A percentile compares a stretch with the other conserved stretches of the same genome.
These are phyloP conservation scores for Platanthera guangdongensis DNA, from an alignment of 106 monocot species.

Conservation along the genomic window DNA sequence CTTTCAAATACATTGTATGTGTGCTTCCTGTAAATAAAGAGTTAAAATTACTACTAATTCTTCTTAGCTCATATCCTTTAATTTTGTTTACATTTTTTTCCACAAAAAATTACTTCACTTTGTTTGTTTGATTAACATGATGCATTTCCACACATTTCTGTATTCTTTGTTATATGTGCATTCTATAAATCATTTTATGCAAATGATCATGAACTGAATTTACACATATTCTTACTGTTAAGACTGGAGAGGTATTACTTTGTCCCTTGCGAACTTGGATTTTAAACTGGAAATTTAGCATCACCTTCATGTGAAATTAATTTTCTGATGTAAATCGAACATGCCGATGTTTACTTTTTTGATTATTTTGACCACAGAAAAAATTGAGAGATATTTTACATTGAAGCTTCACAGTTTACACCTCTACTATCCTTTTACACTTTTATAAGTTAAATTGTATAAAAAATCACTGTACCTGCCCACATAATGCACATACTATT, in stretches of 20 bases:
- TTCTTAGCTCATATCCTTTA: no score
- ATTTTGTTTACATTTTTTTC: no score
- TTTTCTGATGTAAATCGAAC: no score
- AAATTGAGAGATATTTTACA: no score
- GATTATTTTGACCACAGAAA: no score
- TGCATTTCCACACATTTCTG: not conserved
- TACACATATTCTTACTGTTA: conserved; percentile 36
- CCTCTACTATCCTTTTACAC: no score
- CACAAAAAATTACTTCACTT: not conserved
- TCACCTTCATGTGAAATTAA: not conserved
- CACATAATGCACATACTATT: no score
- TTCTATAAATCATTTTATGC: not conserved
- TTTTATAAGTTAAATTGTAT: no score
- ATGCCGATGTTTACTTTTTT: no score
- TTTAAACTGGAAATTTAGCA: not conserved
- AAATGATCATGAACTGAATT: conserved; percentile 16
- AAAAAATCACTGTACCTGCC: no score
- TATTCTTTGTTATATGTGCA: not conserved
- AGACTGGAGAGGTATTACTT: conserved; percentile 32
- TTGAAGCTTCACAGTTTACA: no score
- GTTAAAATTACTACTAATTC: not conserved
- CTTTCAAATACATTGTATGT: not conserved
- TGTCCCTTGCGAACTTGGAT: not conserved
- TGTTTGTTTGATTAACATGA: not conserved
- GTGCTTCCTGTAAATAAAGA: not conserved